These are phyloP conservation scores for Sarocladium kiliense DNA, from an alignment of 2,329 filamentous ascomycete genomes.

Conservation along the genomic window DNA sequence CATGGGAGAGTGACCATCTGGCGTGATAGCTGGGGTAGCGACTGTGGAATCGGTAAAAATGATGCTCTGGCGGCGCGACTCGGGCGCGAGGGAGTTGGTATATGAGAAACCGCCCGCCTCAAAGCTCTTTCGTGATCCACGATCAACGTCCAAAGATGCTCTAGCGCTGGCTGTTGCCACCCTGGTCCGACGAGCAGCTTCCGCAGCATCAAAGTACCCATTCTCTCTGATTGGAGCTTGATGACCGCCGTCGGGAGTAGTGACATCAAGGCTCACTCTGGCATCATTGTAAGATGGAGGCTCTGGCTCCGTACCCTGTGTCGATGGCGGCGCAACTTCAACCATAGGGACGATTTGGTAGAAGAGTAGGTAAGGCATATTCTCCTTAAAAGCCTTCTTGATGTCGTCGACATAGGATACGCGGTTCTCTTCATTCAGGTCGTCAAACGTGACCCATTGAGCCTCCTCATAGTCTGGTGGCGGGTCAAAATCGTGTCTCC, in stretches of 20 bases:
- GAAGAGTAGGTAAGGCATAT: conserved; percentile 91
- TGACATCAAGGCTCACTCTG: conserved; percentile 27
- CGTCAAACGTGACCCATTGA: conserved; percentile 89
- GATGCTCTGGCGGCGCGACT: conserved; percentile 46
- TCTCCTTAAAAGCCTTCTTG: conserved; percentile 69
- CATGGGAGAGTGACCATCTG: conserved; percentile 28
- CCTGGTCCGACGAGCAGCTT: conserved; percentile 15
- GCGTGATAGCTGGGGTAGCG: conserved; percentile 31
- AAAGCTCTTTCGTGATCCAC: conserved; percentile 40
- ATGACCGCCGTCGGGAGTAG: neutral
- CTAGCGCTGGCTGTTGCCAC: conserved; percentile 20
- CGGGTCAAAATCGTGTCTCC: conserved; percentile 48
- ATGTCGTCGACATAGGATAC: conserved; percentile 74
- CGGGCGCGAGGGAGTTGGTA: conserved; percentile 24
- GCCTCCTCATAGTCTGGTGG: conserved; percentile 65
- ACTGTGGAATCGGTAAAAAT: conserved; percentile 40
- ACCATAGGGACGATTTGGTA: conserved; percentile 90
- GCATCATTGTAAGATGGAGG: conserved; percentile 57
- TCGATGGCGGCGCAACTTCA: conserved; percentile 50
- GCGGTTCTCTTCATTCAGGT: conserved; percentile 63
- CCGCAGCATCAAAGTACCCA: conserved; percentile 21
- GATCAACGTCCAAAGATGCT: conserved; percentile 45
- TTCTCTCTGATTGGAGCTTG: conserved; percentile 13
- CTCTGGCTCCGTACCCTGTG: conserved; percentile 39
- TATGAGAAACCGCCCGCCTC: conserved; percentile 36